Evolutionary conservation across 2,329 filamentous ascomycete genomes (phyloP).

Genomic region (Colletotrichum sp.): DNA sequence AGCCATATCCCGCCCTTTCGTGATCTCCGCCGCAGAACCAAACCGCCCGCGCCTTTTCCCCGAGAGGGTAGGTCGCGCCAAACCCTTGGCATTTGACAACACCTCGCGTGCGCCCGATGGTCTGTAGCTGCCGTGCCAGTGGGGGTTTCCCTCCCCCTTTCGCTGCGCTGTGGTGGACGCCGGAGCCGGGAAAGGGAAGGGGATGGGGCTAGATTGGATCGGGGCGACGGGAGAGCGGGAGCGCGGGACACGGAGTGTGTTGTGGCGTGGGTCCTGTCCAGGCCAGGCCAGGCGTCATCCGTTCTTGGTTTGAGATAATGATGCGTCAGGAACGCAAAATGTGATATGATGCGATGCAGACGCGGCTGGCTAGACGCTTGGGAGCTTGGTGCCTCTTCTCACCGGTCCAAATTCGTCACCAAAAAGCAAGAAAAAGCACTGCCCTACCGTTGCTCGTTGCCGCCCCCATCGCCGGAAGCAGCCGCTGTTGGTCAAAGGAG

Average conservation of each 20-base stretch:
- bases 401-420: background rate
- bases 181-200: background rate
- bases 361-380: background rate
- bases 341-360: background rate
- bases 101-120: background rate
- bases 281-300: background rate
- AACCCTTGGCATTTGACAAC: background rate
- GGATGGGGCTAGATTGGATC: background rate
- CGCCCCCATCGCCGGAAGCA: background rate
- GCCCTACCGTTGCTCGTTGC: background rate
- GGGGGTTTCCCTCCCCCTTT: background rate
- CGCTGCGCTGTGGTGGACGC: background rate
- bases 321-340: background rate
- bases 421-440: background rate
- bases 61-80: background rate
- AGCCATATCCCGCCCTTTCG: background rate
- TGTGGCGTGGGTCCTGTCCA: constrained; percentile 2
- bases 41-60: background rate
- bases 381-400: background rate
- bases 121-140: background rate
- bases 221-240: constrained; percentile 1
- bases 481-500: background rate
- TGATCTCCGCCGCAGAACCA: constrained; percentile 1
- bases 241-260: background rate
- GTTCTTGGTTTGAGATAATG: background rate